phyloP scores from a whole-genome alignment of 768 basidiomycete genomes.

The Mycena belliarum region DNA sequence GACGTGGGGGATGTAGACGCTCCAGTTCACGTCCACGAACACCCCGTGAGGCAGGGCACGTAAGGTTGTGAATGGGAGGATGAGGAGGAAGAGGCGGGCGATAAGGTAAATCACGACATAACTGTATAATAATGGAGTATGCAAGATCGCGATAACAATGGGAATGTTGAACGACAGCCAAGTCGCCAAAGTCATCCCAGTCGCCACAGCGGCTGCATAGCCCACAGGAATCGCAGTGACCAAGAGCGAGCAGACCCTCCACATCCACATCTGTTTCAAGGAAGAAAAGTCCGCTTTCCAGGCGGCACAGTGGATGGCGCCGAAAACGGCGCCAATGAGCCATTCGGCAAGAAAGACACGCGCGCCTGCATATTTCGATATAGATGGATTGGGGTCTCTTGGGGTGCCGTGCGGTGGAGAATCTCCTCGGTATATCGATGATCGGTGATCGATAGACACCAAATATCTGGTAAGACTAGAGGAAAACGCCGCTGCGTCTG shows the following conservation, averaged over 20 bases:
- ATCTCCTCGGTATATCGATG: too few relatives aligned
- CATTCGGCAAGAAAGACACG: background rate
- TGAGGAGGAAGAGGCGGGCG: background rate
- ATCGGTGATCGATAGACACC: too few relatives aligned
- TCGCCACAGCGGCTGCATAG: too few relatives aligned
- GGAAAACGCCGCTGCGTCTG: too few relatives aligned
- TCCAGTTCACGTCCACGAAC: background rate
- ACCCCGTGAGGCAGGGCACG: background rate
- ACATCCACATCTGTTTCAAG: constrained; percentile 16
- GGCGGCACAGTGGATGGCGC: constrained; percentile 28
- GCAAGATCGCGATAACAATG: too few relatives aligned
- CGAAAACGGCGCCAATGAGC: constrained; percentile 24
- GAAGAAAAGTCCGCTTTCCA: constrained; percentile 28
- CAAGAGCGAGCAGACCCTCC: constrained; percentile 20
- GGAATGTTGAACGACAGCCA: too few relatives aligned
- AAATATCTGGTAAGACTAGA: too few relatives aligned
- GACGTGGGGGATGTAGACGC: background rate
- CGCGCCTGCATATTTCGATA: too few relatives aligned
- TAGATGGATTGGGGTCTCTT: too few relatives aligned
- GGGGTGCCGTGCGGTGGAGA: too few relatives aligned
- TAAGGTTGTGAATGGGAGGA: background rate
- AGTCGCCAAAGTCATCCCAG: too few relatives aligned
- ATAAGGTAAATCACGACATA: background rate
- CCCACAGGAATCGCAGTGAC: constrained; percentile 11
- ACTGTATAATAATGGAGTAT: too few relatives aligned